Evolutionary conservation across 306 rosid genomes (phyloP), one percentile per base, ranked within the genome.

Genomic region (Oxytropis ochrocephala): DNA sequence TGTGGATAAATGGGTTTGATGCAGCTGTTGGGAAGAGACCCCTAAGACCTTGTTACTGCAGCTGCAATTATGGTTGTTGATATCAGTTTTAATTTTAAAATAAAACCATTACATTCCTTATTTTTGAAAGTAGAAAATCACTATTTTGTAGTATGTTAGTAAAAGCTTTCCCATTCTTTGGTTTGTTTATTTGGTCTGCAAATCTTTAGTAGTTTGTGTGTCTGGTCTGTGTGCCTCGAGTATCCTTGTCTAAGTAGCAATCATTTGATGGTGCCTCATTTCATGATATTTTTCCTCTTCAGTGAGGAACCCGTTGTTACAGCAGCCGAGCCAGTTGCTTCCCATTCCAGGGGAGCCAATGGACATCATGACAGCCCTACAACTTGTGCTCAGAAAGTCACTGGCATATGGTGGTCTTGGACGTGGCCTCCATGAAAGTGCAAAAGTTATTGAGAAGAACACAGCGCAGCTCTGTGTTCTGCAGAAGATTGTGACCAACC

Each of bases 401-500:
- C 69, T 84, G 13, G 98, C 95, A 57, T 89, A 92, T 67, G 89
- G 96, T 4, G 98, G 96, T 41, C 95, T 92, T 69, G 85, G 80
- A 4, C 79, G 95, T 0, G 98, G 98, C 16, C 91, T 92, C 5
- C 96, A 89, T 0, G 98, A 92, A 57, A 81, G 77, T 39, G 92
- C 98, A 0, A 92, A 92, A 63, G 86, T 87, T 46, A 90, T 92
- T 53, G 98, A 92, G 70, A 92, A 90, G 68, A 86, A 85, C 10
- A 75, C 95, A 8, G 96, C 95, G 3, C 96, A 87, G 36, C 96
- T 92, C 4, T 88, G 95, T 59, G 95, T 92, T 35, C 65, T 92
- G 98, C 95, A 0, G 98, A 92, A 66, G 98, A 92, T 17, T 92
- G 98, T 12, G 86, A 92, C 75, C 95, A 89, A 68, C 91, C 88